Evolutionary conservation across 306 rosid genomes (phyloP).

Genomic region (Myrica gale): DNA sequence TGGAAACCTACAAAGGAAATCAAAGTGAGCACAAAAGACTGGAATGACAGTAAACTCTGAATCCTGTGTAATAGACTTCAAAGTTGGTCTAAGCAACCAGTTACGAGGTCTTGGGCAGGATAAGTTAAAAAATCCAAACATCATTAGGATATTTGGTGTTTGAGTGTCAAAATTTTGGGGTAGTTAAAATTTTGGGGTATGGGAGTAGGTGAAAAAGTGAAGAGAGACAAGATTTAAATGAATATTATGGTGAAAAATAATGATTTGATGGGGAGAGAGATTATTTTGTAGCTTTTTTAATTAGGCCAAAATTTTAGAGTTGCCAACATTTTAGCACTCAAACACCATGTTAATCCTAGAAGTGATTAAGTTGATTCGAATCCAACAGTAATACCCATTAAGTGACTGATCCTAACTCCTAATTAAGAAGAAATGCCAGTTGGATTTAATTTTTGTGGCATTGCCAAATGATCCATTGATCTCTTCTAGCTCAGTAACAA

Average conservation of each 20-base stretch:
- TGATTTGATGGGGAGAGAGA: too few species aligned
- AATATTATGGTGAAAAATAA: too few species aligned
- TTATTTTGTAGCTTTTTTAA: too few species aligned
- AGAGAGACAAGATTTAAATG: too few species aligned
- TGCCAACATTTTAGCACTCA: too few species aligned
- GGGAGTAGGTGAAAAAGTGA: too few species aligned
- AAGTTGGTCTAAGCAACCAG: background rate
- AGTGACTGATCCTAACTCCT: background rate
- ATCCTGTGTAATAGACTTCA: background rate
- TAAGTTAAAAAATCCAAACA: background rate
- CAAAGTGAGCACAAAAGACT: background rate
- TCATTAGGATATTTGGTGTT: background rate
- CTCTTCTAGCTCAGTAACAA: conserved; percentile 6
- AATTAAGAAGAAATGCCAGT: background rate
- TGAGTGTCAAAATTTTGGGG: too few species aligned
- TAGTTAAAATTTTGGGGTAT: too few species aligned
- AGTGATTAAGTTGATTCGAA: background rate
- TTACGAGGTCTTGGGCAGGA: background rate
- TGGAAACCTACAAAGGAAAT: background rate
- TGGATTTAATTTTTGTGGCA: background rate
- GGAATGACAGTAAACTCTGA: background rate
- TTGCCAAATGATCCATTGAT: conserved; percentile 10
- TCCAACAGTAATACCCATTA: background rate
- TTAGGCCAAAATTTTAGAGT: too few species aligned
- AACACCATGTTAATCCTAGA: background rate